Conservation (phyloP, 768 basidiomycete species). For the Auriscalpium microsporum region DNA sequence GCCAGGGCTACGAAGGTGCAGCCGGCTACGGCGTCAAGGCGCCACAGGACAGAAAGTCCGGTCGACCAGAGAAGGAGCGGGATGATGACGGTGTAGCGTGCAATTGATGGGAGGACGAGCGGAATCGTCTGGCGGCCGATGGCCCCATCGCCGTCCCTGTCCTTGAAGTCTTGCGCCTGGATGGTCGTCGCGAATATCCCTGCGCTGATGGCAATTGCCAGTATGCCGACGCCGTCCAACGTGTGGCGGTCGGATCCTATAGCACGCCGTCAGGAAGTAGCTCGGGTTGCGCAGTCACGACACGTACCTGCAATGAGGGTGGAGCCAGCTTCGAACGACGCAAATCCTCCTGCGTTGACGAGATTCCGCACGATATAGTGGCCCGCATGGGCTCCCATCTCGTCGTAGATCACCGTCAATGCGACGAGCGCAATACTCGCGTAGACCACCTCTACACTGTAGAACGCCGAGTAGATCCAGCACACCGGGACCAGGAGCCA, state of each 20-base stretch:
- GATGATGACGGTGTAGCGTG: constrained; percentile 15
- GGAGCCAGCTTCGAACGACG: constrained; percentile 28
- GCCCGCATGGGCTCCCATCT: constrained; percentile 8
- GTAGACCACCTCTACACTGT: not conserved
- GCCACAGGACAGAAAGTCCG: constrained; percentile 14
- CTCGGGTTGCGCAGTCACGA: too few species aligned
- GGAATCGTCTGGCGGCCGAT: constrained; percentile 26
- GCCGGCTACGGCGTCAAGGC: constrained; percentile 7
- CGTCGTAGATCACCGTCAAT: constrained; percentile 17
- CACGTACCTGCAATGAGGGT: constrained; percentile 26
- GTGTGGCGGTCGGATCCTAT: not conserved
- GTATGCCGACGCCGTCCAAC: constrained; percentile 13
- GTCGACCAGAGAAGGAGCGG: constrained; percentile 19
- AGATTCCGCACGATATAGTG: constrained; percentile 29
- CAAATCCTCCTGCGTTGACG: constrained; percentile 27
- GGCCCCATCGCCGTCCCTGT: constrained; percentile 23
- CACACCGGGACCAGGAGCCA: constrained; percentile 20
- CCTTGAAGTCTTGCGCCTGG: constrained; percentile 29
- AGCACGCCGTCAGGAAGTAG: too few species aligned
- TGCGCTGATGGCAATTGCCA: constrained; percentile 20
- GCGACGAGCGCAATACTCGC: constrained; percentile 10
- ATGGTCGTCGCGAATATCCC: constrained; percentile 28
- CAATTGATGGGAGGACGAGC: constrained; percentile 12
- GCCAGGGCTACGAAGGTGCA: constrained; percentile 11
- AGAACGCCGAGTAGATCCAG: constrained; percentile 11